A percentile compares a stretch with the other conserved stretches of the same genome.
Evolutionary conservation across 495 filamentous ascomycete species (phyloP).

Genomic region (Monascus purpureus): DNA sequence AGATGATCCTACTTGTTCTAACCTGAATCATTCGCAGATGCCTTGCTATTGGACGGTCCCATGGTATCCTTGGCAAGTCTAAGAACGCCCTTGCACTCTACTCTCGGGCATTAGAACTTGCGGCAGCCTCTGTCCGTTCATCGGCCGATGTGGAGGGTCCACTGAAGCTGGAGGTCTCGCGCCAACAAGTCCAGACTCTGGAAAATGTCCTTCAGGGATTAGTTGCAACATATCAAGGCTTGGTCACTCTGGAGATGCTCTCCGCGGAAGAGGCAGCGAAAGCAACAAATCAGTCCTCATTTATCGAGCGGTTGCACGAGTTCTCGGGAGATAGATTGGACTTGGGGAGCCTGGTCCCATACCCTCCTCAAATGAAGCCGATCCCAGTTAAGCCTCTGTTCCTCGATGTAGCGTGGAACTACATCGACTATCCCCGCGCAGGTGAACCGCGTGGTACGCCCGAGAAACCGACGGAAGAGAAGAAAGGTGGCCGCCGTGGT

Average conservation of each 20-base stretch:
- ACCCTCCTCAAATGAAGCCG: conserved; percentile 68
- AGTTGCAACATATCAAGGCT: conserved; percentile 61
- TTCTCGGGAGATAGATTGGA: conserved; percentile 56
- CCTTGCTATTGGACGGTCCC: conserved; percentile 72
- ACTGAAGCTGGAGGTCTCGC: conserved; percentile 47
- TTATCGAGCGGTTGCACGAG: conserved; percentile 60
- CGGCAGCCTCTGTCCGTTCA: conserved; percentile 17
- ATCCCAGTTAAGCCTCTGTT: conserved; percentile 93
- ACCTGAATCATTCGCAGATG: conserved; percentile 38
- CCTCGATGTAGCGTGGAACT: conserved; percentile 96
- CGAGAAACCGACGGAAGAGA: conserved; percentile 27
- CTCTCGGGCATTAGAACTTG: conserved; percentile 48
- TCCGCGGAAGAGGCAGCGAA: conserved; percentile 16
- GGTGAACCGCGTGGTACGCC: conserved; percentile 9
- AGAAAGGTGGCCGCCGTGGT: conserved; percentile 54
- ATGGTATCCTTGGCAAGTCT: conserved; percentile 56
- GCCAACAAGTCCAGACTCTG: conserved; percentile 40
- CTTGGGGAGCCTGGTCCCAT: conserved; percentile 67
- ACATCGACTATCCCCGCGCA: conserved; percentile 77
- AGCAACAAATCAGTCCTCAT: conserved; percentile 26
- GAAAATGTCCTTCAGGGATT: conserved; percentile 46
- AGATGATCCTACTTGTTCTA: neutral
- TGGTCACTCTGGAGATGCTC: conserved; percentile 64
- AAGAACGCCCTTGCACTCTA: conserved; percentile 77
- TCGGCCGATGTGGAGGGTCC: conserved; percentile 18